Conservation (phyloP, 169 alveolate species). For the Cryptosporidium meleagridis region DNA sequence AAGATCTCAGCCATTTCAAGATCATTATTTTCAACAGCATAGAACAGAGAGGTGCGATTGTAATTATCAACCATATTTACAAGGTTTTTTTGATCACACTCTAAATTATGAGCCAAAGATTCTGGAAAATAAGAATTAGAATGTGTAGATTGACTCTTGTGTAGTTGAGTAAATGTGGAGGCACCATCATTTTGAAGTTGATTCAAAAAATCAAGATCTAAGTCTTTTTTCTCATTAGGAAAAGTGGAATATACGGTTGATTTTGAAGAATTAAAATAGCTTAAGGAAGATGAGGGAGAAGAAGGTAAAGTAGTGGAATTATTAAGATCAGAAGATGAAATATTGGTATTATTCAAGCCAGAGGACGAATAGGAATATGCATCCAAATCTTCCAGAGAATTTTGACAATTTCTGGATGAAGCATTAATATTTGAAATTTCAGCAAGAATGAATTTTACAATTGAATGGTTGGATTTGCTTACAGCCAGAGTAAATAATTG, state of each 20-base stretch:
- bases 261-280: background rate
- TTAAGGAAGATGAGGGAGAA: background rate
- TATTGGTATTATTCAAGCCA: background rate
- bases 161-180: background rate
- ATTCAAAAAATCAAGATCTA: background rate
- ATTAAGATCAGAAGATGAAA: background rate
- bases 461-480: slow-evolving; percentile 27
- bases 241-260: background rate
- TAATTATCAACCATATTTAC: slow-evolving; percentile 62
- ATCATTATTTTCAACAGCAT: slow-evolving; percentile 70
- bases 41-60: slow-evolving; percentile 56
- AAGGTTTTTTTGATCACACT: background rate
- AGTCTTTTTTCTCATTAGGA: background rate
- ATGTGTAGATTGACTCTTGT: background rate
- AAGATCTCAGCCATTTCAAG: slow-evolving; percentile 61
- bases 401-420: background rate
- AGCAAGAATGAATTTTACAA: slow-evolving; percentile 21
- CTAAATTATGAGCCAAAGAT: background rate
- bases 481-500: slow-evolving; percentile 58
- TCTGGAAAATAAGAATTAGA: background rate
- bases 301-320: background rate
- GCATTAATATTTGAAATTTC: background rate
- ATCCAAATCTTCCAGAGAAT: background rate
- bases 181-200: background rate
- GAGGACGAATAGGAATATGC: background rate